Evolutionary conservation across 228 moss, liverwort and hornwort genomes (phyloP).

Genomic region (Sphagnum fallax): DNA sequence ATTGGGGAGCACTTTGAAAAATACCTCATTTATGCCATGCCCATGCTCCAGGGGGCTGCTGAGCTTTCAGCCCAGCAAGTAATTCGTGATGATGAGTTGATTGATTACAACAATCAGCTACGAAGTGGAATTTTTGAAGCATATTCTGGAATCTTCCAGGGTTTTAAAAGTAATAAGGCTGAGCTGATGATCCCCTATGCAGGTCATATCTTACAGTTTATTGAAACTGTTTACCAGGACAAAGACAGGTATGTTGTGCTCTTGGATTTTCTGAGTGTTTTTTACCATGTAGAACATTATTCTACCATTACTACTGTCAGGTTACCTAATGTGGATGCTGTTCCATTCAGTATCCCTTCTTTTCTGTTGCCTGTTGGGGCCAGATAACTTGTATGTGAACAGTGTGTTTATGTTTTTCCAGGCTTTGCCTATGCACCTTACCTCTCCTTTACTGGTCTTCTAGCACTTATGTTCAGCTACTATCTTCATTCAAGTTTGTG

Average conservation of each 20-base stretch:
- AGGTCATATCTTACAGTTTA: constrained; percentile 88
- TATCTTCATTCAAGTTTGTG: too few relatives aligned
- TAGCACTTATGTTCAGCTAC: too few relatives aligned
- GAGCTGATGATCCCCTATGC: constrained; percentile 96
- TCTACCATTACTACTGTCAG: too few relatives aligned
- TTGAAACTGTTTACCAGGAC: constrained; percentile 99
- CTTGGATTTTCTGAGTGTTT: too few relatives aligned
- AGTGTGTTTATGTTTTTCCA: too few relatives aligned
- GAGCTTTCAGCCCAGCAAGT: constrained; percentile 93
- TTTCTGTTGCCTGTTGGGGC: too few relatives aligned
- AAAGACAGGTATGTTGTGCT: constrained; percentile 71
- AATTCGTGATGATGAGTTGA: constrained; percentile 93
- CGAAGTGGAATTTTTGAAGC: constrained; percentile 99
- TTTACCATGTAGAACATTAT: too few relatives aligned
- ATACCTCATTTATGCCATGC: constrained; percentile 95
- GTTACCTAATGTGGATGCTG: too few relatives aligned
- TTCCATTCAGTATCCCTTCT: too few relatives aligned
- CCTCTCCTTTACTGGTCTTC: too few relatives aligned
- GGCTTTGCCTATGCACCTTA: too few relatives aligned
- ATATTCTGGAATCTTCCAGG: constrained; percentile 98
- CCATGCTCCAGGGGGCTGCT: constrained; percentile 99
- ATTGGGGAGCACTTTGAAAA: constrained; percentile 98
- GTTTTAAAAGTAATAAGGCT: constrained; percentile 90
- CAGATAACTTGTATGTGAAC: too few relatives aligned
- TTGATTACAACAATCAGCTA: constrained; percentile 96